Evolutionary conservation across 139 green algal genomes (phyloP).

Genomic region (Monoraphidium neglectum): DNA sequence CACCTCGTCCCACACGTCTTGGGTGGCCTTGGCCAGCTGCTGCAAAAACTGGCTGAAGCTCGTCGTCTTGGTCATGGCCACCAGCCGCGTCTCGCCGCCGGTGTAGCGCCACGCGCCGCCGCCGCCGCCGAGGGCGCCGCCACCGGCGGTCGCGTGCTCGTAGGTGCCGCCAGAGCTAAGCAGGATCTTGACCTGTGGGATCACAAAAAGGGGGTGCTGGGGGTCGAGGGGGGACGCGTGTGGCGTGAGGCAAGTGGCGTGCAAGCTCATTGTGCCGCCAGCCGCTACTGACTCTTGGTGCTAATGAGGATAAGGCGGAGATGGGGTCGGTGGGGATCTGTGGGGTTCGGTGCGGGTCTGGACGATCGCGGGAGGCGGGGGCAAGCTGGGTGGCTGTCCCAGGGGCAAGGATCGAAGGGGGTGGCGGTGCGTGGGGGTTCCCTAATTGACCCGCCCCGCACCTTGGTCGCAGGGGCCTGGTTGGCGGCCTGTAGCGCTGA

Average conservation of each 20-base stretch:
- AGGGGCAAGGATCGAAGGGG: neutral
- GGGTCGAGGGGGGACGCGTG: neutral
- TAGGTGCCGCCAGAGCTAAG: slow-evolving; percentile 25
- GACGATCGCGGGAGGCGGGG: no score
- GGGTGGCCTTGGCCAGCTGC: slow-evolving; percentile 26
- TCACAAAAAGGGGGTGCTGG: no score
- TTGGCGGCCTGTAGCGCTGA: slow-evolving; percentile 14
- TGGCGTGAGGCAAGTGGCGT: no score
- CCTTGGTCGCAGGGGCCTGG: neutral
- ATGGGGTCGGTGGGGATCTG: no score
- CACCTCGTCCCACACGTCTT: slow-evolving; percentile 34
- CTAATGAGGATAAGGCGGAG: no score
- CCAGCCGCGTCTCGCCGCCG: slow-evolving; percentile 74
- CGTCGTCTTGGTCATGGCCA: slow-evolving; percentile 39
- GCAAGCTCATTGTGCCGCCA: no score
- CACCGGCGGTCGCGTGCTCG: slow-evolving; percentile 22
- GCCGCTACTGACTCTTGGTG: no score
- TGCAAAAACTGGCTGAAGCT: slow-evolving; percentile 35
- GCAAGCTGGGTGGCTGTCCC: no score
- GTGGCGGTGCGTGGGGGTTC: neutral
- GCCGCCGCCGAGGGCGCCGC: slow-evolving; percentile 25
- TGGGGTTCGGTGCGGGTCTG: no score
- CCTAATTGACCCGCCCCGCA: neutral
- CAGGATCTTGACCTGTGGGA: slow-evolving; percentile 45
- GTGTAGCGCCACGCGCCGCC: slow-evolving; percentile 28